A percentile compares a stretch with the other conserved stretches of the same genome.
Conservation (phyloP, 768 basidiomycete genomes). For the Phanerodontia chrysosporium region DNA sequence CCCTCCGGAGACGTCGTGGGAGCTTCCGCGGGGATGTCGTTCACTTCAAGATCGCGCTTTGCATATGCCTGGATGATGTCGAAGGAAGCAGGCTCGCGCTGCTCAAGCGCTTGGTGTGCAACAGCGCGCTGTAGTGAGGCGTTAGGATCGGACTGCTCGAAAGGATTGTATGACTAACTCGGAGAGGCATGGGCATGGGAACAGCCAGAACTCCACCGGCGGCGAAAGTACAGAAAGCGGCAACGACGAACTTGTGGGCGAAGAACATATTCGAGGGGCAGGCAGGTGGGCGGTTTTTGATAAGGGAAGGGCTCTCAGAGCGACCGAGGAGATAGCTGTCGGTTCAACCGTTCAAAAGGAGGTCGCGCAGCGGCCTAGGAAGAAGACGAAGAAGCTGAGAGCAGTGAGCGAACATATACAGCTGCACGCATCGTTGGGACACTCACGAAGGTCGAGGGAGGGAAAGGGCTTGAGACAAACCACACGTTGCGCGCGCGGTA, state of each 20-base stretch:
- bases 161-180: slow-evolving; percentile 24
- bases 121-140: slow-evolving; percentile 1
- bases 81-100: slow-evolving; percentile 30
- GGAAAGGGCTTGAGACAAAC: slow-evolving; percentile 14
- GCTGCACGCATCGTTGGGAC: background rate
- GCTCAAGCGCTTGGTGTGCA: slow-evolving; percentile 21
- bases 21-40: slow-evolving; percentile 28
- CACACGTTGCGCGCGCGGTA: slow-evolving; percentile 15
- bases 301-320: slow-evolving; percentile 6
- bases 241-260: slow-evolving; percentile 34
- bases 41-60: slow-evolving; percentile 22
- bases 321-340: slow-evolving; percentile 14
- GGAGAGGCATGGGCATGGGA: slow-evolving; percentile 39
- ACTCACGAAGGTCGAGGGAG: slow-evolving; percentile 22
- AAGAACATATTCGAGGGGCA: slow-evolving; percentile 39
- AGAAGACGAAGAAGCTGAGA: slow-evolving; percentile 17
- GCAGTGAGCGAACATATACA: slow-evolving; percentile 7
- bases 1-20: slow-evolving; percentile 29
- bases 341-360: slow-evolving; percentile 25
- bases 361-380: slow-evolving; percentile 33
- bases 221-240: slow-evolving; percentile 39
- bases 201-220: slow-evolving; percentile 38
- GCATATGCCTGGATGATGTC: slow-evolving; percentile 41
- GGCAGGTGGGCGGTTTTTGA: slow-evolving; percentile 12
- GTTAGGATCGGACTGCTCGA: background rate